phyloP scores from a whole-genome alignment of 768 basidiomycete genomes.

The Phaeotremella skinneri region DNA sequence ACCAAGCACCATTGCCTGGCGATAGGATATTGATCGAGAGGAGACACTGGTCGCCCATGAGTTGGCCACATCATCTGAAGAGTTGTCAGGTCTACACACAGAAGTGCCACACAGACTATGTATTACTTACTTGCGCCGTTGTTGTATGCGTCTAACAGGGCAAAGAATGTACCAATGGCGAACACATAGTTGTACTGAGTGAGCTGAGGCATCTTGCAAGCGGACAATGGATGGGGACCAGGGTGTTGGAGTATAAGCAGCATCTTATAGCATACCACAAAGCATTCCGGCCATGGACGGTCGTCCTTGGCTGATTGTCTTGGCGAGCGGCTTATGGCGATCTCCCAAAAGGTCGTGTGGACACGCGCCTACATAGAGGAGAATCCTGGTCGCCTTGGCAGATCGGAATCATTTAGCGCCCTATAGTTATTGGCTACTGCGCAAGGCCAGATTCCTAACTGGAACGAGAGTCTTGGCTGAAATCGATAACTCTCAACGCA shows the following conservation, averaged over 20 bases:
- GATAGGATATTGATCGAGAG: constrained; percentile 33
- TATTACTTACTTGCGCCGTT: constrained; percentile 32
- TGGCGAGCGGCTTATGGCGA: too few species aligned
- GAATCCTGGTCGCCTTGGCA: too few species aligned
- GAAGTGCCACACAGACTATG: too few species aligned
- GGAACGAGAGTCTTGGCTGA: neutral
- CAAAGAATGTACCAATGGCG: constrained; percentile 36
- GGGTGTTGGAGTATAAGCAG: too few species aligned
- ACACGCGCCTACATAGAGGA: too few species aligned
- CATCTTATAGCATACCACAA: too few species aligned
- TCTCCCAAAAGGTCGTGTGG: too few species aligned
- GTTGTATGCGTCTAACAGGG: constrained; percentile 36
- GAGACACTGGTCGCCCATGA: constrained; percentile 34
- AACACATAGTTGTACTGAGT: constrained; percentile 33
- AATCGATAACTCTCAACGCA: too few species aligned
- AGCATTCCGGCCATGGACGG: too few species aligned
- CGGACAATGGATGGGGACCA: neutral
- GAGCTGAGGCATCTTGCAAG: constrained; percentile 21
- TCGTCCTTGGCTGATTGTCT: too few species aligned
- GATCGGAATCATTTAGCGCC: too few species aligned
- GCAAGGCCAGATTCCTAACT: neutral
- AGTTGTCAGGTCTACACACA: too few species aligned
- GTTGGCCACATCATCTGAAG: constrained; percentile 33
- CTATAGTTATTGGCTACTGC: neutral
- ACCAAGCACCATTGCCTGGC: constrained; percentile 36